These are phyloP conservation scores for Sporobolomyces phaffii DNA, from an alignment of 768 basidiomycete species.

Conservation along the genomic window DNA sequence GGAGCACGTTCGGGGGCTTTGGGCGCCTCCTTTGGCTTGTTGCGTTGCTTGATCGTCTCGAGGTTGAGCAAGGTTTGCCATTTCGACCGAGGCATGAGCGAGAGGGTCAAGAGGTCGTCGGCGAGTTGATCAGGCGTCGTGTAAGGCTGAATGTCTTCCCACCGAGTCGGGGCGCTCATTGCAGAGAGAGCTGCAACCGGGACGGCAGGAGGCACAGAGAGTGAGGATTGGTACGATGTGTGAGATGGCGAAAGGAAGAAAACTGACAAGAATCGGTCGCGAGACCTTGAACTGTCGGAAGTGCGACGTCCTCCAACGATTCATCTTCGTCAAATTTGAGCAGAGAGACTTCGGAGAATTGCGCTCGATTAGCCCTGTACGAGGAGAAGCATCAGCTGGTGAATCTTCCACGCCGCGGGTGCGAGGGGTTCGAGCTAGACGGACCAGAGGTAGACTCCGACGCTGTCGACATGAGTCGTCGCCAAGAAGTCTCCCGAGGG, in stretches of 20 bases:
- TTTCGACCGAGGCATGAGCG: slow-evolving; percentile 78
- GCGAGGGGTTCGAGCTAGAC: too few species aligned
- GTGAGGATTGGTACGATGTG: background rate
- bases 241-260: background rate
- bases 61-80: slow-evolving; percentile 98
- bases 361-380: slow-evolving; percentile 85
- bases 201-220: background rate
- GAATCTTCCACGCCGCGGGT: too few species aligned
- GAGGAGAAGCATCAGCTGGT: background rate
- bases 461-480: slow-evolving; percentile 85
- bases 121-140: slow-evolving; percentile 77
- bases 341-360: slow-evolving; percentile 78
- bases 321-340: slow-evolving; percentile 72
- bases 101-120: slow-evolving; percentile 85
- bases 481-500: slow-evolving; percentile 94
- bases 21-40: slow-evolving; percentile 91
- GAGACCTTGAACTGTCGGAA: slow-evolving; percentile 79
- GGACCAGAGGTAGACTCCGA: slow-evolving; percentile 91
- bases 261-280: slow-evolving; percentile 70
- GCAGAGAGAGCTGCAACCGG: slow-evolving; percentile 60
- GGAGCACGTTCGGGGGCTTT: slow-evolving; percentile 93
- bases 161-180: slow-evolving; percentile 56
- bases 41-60: slow-evolving; percentile 92
- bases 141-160: slow-evolving; percentile 38
- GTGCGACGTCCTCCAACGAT: slow-evolving; percentile 56